A percentile compares a stretch with the other conserved stretches of the same genome.
phyloP scores from a whole-genome alignment of 306 rosid genomes.

The Prosopis cineraria region DNA sequence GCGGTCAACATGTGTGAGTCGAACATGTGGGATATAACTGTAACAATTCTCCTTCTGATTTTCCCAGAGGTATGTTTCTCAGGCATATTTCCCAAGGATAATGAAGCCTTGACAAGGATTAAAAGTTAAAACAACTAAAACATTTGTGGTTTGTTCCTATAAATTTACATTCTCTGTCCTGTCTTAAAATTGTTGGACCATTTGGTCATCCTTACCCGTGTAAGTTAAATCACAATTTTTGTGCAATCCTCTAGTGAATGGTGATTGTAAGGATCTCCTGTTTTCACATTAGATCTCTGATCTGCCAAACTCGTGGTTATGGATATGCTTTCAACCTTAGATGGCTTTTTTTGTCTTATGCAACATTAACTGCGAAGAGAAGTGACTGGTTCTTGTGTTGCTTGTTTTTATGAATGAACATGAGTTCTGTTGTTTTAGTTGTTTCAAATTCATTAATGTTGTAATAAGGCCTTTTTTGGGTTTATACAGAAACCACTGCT shows the following conservation, averaged over 20 bases:
- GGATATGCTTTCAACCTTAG: neutral
- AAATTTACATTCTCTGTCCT: no score
- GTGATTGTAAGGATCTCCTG: neutral
- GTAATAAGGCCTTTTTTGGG: neutral
- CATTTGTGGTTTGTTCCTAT: no score
- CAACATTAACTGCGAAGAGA: neutral
- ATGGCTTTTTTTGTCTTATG: neutral
- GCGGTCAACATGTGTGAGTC: neutral
- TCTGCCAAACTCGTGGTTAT: neutral
- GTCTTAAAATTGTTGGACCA: neutral
- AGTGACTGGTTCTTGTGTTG: neutral
- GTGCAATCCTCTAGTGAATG: neutral
- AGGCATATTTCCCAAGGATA: neutral
- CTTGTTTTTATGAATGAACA: neutral
- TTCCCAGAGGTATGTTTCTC: neutral
- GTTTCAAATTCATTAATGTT: neutral
- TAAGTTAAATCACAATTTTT: neutral
- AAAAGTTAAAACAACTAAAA: neutral
- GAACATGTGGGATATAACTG: neutral
- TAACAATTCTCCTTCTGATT: neutral
- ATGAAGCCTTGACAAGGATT: neutral
- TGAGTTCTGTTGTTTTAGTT: neutral
- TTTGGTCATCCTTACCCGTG: neutral
- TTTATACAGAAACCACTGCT: neutral
- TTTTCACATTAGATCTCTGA: neutral